Evolutionary conservation across 148 eudicot species (phyloP), one percentile per base, ranked within the genome.

Genomic region (Polygonum maritimum): DNA sequence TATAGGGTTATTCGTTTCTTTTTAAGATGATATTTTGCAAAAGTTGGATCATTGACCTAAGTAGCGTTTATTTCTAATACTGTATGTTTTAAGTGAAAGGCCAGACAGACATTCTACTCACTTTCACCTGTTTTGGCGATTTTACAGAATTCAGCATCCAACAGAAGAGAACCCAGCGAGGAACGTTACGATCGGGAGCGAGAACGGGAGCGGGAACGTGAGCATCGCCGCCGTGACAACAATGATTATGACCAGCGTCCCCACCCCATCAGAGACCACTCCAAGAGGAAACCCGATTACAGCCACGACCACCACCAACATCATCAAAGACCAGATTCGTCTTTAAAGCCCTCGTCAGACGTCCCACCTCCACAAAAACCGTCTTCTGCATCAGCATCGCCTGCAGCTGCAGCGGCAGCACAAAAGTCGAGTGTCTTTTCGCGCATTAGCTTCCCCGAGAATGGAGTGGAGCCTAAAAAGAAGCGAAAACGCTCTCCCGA

Each of bases 361-460:
- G 21, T 26, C 77, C 41, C 47, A 71, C 18, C 71, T 14, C 21
- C 71, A 67, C 44, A 38, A 67, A 55, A 67, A 2, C 41, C 80
- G 7, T 63, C 83, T 26, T 35, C 82, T 1, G 39, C 82, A 16
- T 33, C 70, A 13, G 39, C 70, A 18, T 51, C 55, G 4, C 8
- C 45, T 6, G 7, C 47, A 44, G 47, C 47, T 44, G 11, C 47
- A 44, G 47, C 47, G 1, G 41, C 47, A 44, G 47, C 47, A 10
- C 49, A 11, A 6, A 18, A 89, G 82, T 76, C 83, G 0, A 89
- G 97, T 47, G 93, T 89, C 35, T 89, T 89, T 82, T 85, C 91
- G 2, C 87, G 97, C 74, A 91, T 88, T 45, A 89, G 91, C 84
- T 88, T 89, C 78, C 85, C 88, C 0, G 85, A 78, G 1, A 87